Base-by-base conservation (phyloP, 2,329 filamentous ascomycete species). In the Xylaria polymorpha region DNA sequence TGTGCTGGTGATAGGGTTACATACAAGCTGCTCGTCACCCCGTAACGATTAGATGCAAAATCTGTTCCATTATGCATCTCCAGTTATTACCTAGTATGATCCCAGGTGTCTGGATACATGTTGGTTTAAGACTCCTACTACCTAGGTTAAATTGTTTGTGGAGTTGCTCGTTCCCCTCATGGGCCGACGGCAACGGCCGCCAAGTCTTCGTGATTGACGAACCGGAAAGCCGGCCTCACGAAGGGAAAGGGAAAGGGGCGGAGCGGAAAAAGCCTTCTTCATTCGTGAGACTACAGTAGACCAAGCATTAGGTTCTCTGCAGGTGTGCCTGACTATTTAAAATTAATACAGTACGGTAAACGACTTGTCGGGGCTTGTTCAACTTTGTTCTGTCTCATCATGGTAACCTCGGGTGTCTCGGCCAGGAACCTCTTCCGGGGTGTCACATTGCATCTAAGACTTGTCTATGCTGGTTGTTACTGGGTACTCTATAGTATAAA, bases 171-270 rank as follows among this genome's bases (percentile, higher is more conserved):
- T 51, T 35, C 20, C 35, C 14, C 35, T 53, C 64, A 39, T 50
- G 12, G 20, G 15, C 37, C 9, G 12, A 29, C 39, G 43, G 7
- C 9, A 41, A 20, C 32, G 41, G n/a, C 37, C 46, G 59, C 43
- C 43, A 48, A 56, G 61, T 58, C 44, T 65, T 65, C 18, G 22
- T n/a, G 20, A 39, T 63, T 20, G 43, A 8, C 58, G 41, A 35
- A 44, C 59, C 53, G 46, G 65, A 67, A 67, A 29, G 20, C 20
- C 53, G 53, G 65, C 37, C 53, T 43, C 25, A 22, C 3, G 10
- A 32, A 29, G 29, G 32, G 18, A 41, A 62, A 29, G 41, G 25
- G 22, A 41, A 62, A 29, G 41, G 25, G 22, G 58, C 43, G 37
- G 22, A 59, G 60, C 44, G n/a, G 51, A 50, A 64, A 37, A 29